These are phyloP conservation scores for Salvia hispanica DNA, from an alignment of 257 asterid genomes.

Conservation along the genomic window DNA sequence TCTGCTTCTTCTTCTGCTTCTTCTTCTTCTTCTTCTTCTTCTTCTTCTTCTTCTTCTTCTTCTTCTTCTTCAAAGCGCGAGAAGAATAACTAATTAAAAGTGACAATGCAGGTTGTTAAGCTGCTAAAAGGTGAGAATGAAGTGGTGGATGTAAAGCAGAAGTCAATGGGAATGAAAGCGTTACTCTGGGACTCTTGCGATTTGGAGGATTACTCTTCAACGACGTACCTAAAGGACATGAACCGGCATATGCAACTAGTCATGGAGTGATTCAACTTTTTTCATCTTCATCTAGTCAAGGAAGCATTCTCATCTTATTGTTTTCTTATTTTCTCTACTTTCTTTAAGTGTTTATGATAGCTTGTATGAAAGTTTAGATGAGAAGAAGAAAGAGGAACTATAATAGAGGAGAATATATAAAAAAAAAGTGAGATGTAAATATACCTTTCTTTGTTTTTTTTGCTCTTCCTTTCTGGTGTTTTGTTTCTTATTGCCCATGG, in stretches of 20 bases:
- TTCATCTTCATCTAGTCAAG: background rate
- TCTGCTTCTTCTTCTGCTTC: too few species aligned
- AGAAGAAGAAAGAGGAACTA: constrained; percentile 26
- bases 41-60: too few species aligned
- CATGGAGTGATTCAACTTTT: constrained; percentile 54
- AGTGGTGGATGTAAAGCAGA: constrained; percentile 58
- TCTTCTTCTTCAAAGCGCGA: background rate
- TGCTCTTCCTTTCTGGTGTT: background rate
- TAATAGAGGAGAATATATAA: constrained; percentile 21
- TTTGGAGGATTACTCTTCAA: constrained; percentile 72
- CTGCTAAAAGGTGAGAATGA: constrained; percentile 72
- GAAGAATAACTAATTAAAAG: background rate
- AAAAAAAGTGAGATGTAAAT: constrained; percentile 17
- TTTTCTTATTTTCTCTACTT: background rate
- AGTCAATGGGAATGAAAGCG: constrained; percentile 63
- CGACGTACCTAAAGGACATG: constrained; percentile 75
- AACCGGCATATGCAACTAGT: constrained; percentile 88
- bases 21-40: too few species aligned
- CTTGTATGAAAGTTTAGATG: constrained; percentile 23
- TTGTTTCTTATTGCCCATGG: background rate
- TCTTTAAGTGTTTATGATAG: constrained; percentile 21
- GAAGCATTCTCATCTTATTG: background rate
- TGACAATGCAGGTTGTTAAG: constrained; percentile 57
- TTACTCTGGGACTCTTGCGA: constrained; percentile 66
- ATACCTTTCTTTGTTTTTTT: background rate